Percentiles rank a stretch among this genome's conserved stretches.
These are phyloP conservation scores for Scheffersomyces parashehatae DNA, from an alignment of 1,139 yeast species.

Conservation along the genomic window DNA sequence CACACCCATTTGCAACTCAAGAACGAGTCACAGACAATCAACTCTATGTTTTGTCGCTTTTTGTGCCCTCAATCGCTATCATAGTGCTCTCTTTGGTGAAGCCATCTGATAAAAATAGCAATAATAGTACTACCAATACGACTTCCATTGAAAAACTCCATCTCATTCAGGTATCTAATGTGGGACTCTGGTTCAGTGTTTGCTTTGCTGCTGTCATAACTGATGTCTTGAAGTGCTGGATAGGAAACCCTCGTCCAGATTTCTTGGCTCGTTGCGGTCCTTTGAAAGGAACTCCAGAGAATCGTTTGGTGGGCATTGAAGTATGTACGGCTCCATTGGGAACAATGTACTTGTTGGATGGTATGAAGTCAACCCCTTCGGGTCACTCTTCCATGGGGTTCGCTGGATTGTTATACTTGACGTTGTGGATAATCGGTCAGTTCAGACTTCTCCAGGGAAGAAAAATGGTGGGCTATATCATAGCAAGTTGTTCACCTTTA, in stretches of 20 bases:
- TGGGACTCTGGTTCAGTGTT: conserved; percentile 16
- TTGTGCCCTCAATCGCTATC: conserved; percentile 15
- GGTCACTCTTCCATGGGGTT: conserved; percentile 78
- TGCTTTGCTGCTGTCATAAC: conserved; percentile 36
- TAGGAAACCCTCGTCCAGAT: conserved; percentile 28
- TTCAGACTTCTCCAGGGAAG: conserved; percentile 9
- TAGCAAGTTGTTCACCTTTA: conserved; percentile 24
- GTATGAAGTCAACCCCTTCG: conserved; percentile 78
- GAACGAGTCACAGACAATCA: conserved; percentile 21
- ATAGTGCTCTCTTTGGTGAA: conserved; percentile 10
- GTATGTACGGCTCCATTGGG: conserved; percentile 48
- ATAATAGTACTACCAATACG: neutral
- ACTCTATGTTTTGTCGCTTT: conserved; percentile 14
- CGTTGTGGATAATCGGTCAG: conserved; percentile 31
- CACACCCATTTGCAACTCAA: conserved; percentile 20
- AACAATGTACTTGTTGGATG: conserved; percentile 58
- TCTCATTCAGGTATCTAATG: conserved; percentile 18
- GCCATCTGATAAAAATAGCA: too few species aligned
- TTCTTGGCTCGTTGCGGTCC: conserved; percentile 24
- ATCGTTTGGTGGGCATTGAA: conserved; percentile 15
- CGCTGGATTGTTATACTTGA: conserved; percentile 60
- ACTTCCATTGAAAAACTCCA: conserved; percentile 13
- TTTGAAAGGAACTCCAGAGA: conserved; percentile 11
- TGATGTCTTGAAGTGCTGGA: conserved; percentile 25
- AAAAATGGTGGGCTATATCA: conserved; percentile 4